Evolutionary conservation across 202 grass and related monocot species (phyloP).

Genomic region (Saccharum hybrid): DNA sequence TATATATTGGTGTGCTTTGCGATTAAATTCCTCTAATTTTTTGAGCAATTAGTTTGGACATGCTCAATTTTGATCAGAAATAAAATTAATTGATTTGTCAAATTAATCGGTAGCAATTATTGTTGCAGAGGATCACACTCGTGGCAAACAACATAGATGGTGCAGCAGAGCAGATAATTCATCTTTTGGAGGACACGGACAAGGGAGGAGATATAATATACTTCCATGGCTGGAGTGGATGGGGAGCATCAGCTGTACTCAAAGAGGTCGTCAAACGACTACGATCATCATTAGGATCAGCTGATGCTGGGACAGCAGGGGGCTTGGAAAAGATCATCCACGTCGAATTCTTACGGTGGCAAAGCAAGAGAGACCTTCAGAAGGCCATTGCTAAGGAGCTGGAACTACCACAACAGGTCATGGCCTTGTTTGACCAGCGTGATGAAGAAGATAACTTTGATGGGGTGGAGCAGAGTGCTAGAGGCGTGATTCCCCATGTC

Average conservation of each 20-base stretch:
- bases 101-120: too few relatives aligned
- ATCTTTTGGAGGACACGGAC: too few relatives aligned
- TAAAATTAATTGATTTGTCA: too few relatives aligned
- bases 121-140: too few relatives aligned
- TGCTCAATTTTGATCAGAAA: not conserved
- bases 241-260: not conserved
- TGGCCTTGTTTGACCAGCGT: not conserved
- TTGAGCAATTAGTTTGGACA: not conserved
- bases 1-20: too few relatives aligned
- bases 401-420: not conserved
- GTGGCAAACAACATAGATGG: too few relatives aligned
- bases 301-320: too few relatives aligned
- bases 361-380: constrained; percentile 16
- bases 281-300: not conserved
- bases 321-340: constrained; percentile 23
- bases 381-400: not conserved
- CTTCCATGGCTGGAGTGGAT: not conserved
- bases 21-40: too few relatives aligned
- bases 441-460: too few relatives aligned
- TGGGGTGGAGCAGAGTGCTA: not conserved
- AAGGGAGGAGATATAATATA: too few relatives aligned
- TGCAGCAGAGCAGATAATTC: too few relatives aligned
- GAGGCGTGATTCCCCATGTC: not conserved
- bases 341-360: not conserved
- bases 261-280: too few relatives aligned